Conservation (phyloP, 2,329 filamentous ascomycete genomes). For the Colletotrichum spaethianum region DNA sequence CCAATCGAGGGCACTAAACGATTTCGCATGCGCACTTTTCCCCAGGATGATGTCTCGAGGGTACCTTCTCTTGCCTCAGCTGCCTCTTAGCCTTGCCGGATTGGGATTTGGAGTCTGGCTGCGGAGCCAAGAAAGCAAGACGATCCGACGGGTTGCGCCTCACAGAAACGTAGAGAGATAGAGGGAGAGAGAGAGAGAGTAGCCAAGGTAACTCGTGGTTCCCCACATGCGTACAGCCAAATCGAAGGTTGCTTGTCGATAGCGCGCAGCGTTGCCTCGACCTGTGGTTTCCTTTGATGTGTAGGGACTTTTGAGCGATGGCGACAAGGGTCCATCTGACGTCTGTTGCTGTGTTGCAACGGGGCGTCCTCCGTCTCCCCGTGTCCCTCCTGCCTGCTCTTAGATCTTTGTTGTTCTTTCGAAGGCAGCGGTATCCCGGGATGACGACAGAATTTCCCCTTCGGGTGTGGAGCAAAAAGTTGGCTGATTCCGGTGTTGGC, state of each 20-base stretch:
- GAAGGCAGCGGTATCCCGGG: conserved; percentile 40
- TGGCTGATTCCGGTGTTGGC: conserved; percentile 25
- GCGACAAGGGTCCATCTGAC: conserved; percentile 8
- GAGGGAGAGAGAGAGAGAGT: background rate
- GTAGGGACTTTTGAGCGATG: background rate
- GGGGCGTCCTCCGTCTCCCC: background rate
- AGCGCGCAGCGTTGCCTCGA: conserved; percentile 4
- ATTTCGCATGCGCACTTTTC: background rate
- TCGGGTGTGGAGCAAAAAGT: conserved; percentile 38
- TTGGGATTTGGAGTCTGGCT: background rate
- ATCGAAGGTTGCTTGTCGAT: conserved; percentile 9
- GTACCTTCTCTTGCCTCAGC: background rate
- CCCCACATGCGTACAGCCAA: background rate
- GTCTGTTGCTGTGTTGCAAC: conserved; percentile 12
- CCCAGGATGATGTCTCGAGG: conserved; percentile 3
- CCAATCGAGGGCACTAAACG: background rate
- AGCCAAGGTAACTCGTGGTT: background rate
- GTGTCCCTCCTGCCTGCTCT: background rate
- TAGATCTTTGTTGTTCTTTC: conserved; percentile 17
- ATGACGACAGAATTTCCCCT: conserved; percentile 41
- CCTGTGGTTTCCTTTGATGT: background rate
- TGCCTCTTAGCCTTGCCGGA: conserved; percentile 1
- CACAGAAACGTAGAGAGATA: conserved; percentile 3
- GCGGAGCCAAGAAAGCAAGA: conserved; percentile 13
- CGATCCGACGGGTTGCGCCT: background rate